Base-by-base conservation (phyloP, 2,329 filamentous ascomycete genomes). In the Hortaea werneckii region DNA sequence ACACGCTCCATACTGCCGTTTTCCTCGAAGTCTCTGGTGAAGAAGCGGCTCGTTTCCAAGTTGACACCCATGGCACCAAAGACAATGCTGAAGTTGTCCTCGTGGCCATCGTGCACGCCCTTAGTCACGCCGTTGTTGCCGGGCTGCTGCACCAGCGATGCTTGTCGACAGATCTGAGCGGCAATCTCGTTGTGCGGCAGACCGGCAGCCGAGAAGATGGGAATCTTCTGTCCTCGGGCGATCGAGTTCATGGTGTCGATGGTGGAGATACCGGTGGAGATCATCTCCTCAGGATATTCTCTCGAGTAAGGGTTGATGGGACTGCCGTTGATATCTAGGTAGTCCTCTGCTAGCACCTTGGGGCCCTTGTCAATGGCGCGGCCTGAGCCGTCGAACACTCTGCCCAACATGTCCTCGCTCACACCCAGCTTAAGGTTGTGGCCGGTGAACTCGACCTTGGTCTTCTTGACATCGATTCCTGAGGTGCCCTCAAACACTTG, bases 21-120 rank as follows among this genome's bases (percentile, higher is more conserved):
- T 78, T 98, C 88, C 70, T 98, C 92, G 64, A 98, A 98, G 63
- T 98, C 92, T 56, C 87, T 80, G 34, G 90, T 96, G 76, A 98
- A 98, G 80, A 98, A 98, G 60, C 92, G 85, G 60, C 85, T 87
- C 29, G 92, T 98, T 68, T 98, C 92, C 83, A 98, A 82, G 75
- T 98, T 98, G 59, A 98, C 92, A 88, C 92, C 92, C 92, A 98
- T 98, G 64, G 92, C 92, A 65, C 87, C 94, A 66, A 98, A 98
- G 47, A 98, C 92, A 62, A 98, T 98, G 50, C 89, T 95, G 78
- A 98, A 98, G 76, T 98, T 98, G 64, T 98, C 92, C 63, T 95
- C 88, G 70, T 98, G 92, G 46, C 82, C 89, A 63, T 98, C 94
- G 64, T 98, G 92, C 27, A 92, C 82, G 55, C 85, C 89, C 79